These are phyloP conservation scores for Amoebophrya sp. DNA, from an alignment of 169 alveolate genomes.

Conservation along the genomic window DNA sequence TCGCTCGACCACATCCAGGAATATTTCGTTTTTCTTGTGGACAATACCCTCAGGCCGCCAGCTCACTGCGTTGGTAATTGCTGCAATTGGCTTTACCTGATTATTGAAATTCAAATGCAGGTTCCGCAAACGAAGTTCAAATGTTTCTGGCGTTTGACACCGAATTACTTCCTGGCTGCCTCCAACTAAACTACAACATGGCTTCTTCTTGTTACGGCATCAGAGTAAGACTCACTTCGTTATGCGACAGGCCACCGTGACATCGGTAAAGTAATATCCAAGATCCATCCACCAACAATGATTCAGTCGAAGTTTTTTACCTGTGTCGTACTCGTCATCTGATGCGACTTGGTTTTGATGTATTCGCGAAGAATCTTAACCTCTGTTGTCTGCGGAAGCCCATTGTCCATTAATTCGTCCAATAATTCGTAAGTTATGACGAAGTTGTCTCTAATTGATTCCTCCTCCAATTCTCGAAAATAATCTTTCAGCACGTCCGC, in stretches of 20 bases:
- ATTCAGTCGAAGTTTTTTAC: background rate
- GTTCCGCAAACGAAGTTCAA: no score
- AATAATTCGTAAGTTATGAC: constrained; percentile 95
- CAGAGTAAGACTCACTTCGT: no score
- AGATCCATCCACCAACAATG: no score
- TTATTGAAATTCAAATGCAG: background rate
- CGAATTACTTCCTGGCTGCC: no score
- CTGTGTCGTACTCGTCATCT: constrained; percentile 57
- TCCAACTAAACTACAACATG: no score
- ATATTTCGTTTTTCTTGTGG: constrained; percentile 95
- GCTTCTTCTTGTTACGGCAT: no score
- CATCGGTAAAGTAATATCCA: no score
- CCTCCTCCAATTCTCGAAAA: constrained; percentile 95
- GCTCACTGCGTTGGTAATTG: constrained; percentile 88
- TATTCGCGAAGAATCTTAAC: constrained; percentile 83
- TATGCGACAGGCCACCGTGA: no score
- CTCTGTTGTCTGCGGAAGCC: constrained; percentile 90
- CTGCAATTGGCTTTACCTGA: constrained; percentile 72
- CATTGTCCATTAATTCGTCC: constrained; percentile 98
- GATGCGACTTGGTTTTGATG: constrained; percentile 85
- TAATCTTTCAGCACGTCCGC: constrained; percentile 85
- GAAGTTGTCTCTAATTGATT: constrained; percentile 96
- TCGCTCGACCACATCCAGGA: constrained; percentile 96
- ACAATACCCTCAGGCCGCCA: constrained; percentile 91
- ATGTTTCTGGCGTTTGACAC: no score